Evolutionary conservation across 441 rosid genomes (phyloP).

Genomic region (Populus hybrid): DNA sequence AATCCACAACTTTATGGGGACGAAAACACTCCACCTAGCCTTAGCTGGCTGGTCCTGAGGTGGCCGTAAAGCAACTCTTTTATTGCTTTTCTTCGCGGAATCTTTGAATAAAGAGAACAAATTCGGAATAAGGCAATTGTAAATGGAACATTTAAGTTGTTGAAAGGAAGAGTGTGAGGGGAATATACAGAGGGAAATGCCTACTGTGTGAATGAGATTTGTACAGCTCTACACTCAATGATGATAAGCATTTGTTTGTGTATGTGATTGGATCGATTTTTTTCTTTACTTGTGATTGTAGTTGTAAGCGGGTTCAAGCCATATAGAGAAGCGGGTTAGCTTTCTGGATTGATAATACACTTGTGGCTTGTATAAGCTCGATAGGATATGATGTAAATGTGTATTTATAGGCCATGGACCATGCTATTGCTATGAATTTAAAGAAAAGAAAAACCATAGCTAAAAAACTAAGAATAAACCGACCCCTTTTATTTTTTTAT

Average conservation of each 20-base stretch:
- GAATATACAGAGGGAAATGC: conserved; percentile 29
- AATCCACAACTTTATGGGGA: conserved; percentile 15
- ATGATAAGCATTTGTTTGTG: conserved; percentile 18
- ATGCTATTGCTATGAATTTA: conserved; percentile 2
- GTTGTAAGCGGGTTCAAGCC: conserved; percentile 13
- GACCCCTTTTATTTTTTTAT: background rate
- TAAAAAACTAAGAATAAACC: background rate
- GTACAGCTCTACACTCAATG: background rate
- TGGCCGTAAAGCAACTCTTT: conserved; percentile 13
- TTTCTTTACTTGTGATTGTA: conserved; percentile 13
- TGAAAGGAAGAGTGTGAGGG: background rate
- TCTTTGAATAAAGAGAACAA: conserved; percentile 23
- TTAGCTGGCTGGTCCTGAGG: conserved; percentile 15
- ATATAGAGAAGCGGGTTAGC: background rate
- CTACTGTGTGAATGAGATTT: conserved; percentile 28
- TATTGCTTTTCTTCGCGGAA: conserved; percentile 8
- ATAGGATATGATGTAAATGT: conserved; percentile 19
- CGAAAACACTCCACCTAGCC: background rate
- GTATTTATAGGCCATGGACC: conserved; percentile 11
- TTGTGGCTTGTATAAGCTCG: conserved; percentile 30
- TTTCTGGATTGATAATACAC: conserved; percentile 27
- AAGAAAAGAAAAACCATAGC: background rate
- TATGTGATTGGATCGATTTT: conserved; percentile 4
- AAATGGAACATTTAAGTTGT: background rate
- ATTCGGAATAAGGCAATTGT: background rate